Base-by-base conservation (phyloP, 192 early-diverging fungal species). In the Backusella tuberculispora region DNA sequence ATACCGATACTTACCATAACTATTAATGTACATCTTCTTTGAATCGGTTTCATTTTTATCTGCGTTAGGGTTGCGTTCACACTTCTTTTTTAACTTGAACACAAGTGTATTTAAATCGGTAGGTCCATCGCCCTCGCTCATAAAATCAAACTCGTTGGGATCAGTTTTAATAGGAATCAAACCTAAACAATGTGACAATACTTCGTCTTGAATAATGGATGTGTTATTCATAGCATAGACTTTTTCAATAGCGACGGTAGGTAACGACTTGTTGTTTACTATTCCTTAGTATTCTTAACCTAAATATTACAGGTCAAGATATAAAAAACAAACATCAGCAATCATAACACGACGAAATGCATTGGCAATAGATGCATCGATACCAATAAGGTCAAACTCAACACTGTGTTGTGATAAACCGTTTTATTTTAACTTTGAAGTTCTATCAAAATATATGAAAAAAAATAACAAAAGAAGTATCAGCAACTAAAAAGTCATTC, bases 231-330 rank as follows among this genome's bases (percentile, higher is more conserved):
- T 86, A 50, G 97, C 86, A 80, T 90, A 99, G 19, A 98, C 95
- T 21, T 92, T 89, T 78, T 98, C 96, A 56, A 98, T 97, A 5
- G 97, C 97, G 96, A 99, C 95, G 0, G 97, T 97, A 19, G 97
- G 97, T 14, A 99, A 86, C 89, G 90, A 29, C 44, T 34, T 41
- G n/a, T 41, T 17, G 38, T 41, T 6, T 66, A 66, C 10, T 41
- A 34, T 17, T 66, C 0, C 17, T 6, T 66, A 34, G 19, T 26
- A 6, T 24, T 60, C 26, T 26, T 34, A 34, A 34, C 21, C 6
- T 63, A 6, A 24, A 19, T 24, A 29, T 1, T 5, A 64, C 42
- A 43, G 0, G 29, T 2, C 2, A 2, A 34, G 14, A 43, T 65
- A 38, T 1, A 21, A 15, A 15, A 15, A 21, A 24, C 19, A 42